Percentiles rank a stretch among this genome's conserved stretches.
phyloP scores from a whole-genome alignment of 2,329 filamentous ascomycete genomes.

The Fusarium pseudograminearum region DNA sequence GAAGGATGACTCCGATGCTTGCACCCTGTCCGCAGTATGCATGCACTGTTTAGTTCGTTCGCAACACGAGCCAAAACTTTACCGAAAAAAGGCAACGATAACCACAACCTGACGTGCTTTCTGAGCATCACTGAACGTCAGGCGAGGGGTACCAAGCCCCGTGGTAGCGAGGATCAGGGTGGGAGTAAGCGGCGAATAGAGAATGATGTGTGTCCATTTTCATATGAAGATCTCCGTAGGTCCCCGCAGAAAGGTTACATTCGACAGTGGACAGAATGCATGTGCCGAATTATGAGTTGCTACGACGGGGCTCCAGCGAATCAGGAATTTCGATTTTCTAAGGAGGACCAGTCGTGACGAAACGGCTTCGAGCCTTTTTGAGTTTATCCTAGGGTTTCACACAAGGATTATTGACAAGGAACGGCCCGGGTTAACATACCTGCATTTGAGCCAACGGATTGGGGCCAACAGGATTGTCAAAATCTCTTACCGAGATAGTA shows the following conservation, averaged over 20 bases:
- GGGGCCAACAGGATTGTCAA: constrained; percentile 1
- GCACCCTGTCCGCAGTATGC: constrained; percentile 6
- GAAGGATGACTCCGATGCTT: not conserved
- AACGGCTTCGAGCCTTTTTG: constrained; percentile 17
- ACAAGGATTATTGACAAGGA: constrained; percentile 21
- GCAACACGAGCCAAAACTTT: not conserved
- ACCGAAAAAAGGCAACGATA: not conserved
- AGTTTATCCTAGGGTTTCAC: constrained; percentile 17
- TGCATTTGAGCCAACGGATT: not conserved
- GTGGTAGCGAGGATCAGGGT: constrained; percentile 4
- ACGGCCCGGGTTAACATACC: constrained; percentile 14
- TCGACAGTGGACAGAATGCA: not conserved
- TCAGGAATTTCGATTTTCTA: constrained; percentile 1
- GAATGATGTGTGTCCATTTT: not conserved
- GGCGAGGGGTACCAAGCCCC: not conserved
- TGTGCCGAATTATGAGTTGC: not conserved
- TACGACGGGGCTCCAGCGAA: not conserved
- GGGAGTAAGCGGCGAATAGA: constrained; percentile 12
- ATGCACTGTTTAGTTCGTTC: constrained; percentile 1
- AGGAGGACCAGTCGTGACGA: not conserved
- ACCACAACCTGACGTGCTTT: not conserved
- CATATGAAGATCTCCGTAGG: constrained; percentile 9
- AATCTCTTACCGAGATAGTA: not conserved
- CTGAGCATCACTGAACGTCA: not conserved
- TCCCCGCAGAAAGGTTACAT: constrained; percentile 14